phyloP scores from a whole-genome alignment of 1,284 basidiomycete genomes.

The Malassezia nana region DNA sequence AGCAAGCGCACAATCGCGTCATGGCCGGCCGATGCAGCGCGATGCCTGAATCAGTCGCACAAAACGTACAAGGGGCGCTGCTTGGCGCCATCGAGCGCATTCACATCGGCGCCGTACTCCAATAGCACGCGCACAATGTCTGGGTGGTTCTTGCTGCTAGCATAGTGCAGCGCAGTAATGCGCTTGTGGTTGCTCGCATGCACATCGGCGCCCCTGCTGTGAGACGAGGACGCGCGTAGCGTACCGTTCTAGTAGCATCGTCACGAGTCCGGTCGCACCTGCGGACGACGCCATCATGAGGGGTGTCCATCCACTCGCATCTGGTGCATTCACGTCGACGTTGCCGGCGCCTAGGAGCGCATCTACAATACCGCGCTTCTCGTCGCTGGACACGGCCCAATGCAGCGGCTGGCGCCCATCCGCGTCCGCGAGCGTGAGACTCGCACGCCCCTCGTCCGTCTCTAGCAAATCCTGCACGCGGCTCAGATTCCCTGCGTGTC shows the following conservation, averaged over 20 bases:
- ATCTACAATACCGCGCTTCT: slow-evolving; percentile 8
- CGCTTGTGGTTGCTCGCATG: slow-evolving; percentile 13
- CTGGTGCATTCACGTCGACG: slow-evolving; percentile 9
- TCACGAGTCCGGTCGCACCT: slow-evolving; percentile 13
- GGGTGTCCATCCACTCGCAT: slow-evolving; percentile 21
- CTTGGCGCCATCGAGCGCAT: slow-evolving; percentile 26
- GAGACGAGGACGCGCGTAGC: background rate
- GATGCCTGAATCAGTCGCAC: slow-evolving; percentile 17
- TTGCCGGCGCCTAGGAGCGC: slow-evolving; percentile 10
- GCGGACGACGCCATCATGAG: slow-evolving; percentile 28
- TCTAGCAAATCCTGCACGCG: slow-evolving; percentile 5
- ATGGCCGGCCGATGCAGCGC: slow-evolving; percentile 22
- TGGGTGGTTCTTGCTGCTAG: slow-evolving; percentile 25
- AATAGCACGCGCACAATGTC: slow-evolving; percentile 25
- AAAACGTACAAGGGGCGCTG: slow-evolving; percentile 24
- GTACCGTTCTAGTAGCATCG: slow-evolving; percentile 15
- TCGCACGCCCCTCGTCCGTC: background rate
- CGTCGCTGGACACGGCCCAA: slow-evolving; percentile 20
- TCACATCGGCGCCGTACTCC: slow-evolving; percentile 23
- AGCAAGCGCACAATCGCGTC: slow-evolving; percentile 24
- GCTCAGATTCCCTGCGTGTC: background rate
- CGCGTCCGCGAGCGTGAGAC: slow-evolving; percentile 14
- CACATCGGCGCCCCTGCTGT: slow-evolving; percentile 20
- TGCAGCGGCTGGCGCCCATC: slow-evolving; percentile 26
- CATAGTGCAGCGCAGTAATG: slow-evolving; percentile 28